phyloP scores from a whole-genome alignment of 2,329 filamentous ascomycete species.

The Thielaviopsis ethacetica region DNA sequence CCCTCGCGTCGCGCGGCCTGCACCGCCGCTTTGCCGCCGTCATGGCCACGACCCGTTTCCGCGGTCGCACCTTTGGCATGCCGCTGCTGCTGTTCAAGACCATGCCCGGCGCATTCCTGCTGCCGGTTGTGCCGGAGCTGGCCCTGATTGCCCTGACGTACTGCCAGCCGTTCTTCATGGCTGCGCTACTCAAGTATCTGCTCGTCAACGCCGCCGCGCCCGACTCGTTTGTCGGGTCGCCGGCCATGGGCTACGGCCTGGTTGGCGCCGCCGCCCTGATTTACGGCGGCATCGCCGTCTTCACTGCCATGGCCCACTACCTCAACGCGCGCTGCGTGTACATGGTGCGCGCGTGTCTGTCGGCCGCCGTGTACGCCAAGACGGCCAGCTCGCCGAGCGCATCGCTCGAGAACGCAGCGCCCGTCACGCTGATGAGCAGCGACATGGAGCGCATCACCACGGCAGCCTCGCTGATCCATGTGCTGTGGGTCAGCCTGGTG shows the following conservation, averaged over 20 bases:
- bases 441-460: slow-evolving; percentile 27
- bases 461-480: slow-evolving; percentile 22
- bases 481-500: slow-evolving; percentile 24
- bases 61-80: slow-evolving; percentile 16
- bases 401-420: slow-evolving; percentile 22
- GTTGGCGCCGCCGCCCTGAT: slow-evolving; percentile 25
- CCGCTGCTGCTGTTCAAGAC: slow-evolving; percentile 17
- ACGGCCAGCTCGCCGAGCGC: slow-evolving; percentile 19
- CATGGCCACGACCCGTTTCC: slow-evolving; percentile 6
- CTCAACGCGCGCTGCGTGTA: slow-evolving; percentile 19
- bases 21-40: slow-evolving; percentile 13
- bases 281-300: slow-evolving; percentile 25
- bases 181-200: slow-evolving; percentile 22
- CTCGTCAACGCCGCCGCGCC: slow-evolving; percentile 12
- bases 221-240: not conserved
- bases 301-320: slow-evolving; percentile 24
- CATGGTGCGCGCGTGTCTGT: slow-evolving; percentile 21
- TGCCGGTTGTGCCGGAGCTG: slow-evolving; percentile 22
- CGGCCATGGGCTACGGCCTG: slow-evolving; percentile 22
- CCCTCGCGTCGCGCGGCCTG: slow-evolving; percentile 15
- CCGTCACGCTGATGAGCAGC: slow-evolving; percentile 31
- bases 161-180: slow-evolving; percentile 28
- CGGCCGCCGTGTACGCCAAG: slow-evolving; percentile 20
- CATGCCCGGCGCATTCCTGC: slow-evolving; percentile 19
- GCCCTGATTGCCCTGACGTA: slow-evolving; percentile 25